Conservation (phyloP, 2,329 filamentous ascomycete genomes). For the Colletotrichum truncatum region DNA sequence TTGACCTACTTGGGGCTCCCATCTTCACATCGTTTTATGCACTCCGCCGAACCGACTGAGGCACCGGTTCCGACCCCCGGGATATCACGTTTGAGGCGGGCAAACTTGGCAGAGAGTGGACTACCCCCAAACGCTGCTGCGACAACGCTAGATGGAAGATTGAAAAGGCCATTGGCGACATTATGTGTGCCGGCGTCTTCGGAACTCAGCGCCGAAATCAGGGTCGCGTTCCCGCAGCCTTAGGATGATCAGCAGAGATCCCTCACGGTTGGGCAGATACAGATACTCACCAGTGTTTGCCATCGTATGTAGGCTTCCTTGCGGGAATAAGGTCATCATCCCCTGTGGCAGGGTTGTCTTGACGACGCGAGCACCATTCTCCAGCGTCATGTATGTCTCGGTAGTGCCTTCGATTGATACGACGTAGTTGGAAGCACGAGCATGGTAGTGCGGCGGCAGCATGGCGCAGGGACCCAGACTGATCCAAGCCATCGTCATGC, state of each 20-base stretch:
- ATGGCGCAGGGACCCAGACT: constrained; percentile 61
- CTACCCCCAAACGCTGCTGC: constrained; percentile 49
- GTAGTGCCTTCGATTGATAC: constrained; percentile 57
- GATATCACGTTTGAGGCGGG: constrained; percentile 22
- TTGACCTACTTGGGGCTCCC: background rate
- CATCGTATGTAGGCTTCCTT: constrained; percentile 58
- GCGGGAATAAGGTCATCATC: constrained; percentile 60
- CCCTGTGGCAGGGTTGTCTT: constrained; percentile 50
- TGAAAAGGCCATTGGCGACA: constrained; percentile 52
- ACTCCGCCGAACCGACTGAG: constrained; percentile 27
- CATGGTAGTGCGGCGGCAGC: constrained; percentile 60
- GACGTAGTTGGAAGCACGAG: constrained; percentile 58
- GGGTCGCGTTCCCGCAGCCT: constrained; percentile 58
- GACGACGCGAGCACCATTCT: constrained; percentile 57
- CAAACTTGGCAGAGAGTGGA: constrained; percentile 35
- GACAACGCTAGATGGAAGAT: constrained; percentile 49
- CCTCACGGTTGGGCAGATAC: too few relatives aligned
- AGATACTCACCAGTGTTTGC: constrained; percentile 53
- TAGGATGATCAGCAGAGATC: background rate
- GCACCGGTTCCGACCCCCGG: constrained; percentile 32
- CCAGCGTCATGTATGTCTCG: constrained; percentile 59
- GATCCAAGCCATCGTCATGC: constrained; percentile 56
- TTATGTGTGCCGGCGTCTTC: constrained; percentile 61
- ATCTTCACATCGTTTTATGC: constrained; percentile 24
- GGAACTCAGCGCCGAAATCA: constrained; percentile 57